Evolutionary conservation across 1,284 basidiomycete species (phyloP).

Genomic region (Microbotryum lychnidis-dioicae): DNA sequence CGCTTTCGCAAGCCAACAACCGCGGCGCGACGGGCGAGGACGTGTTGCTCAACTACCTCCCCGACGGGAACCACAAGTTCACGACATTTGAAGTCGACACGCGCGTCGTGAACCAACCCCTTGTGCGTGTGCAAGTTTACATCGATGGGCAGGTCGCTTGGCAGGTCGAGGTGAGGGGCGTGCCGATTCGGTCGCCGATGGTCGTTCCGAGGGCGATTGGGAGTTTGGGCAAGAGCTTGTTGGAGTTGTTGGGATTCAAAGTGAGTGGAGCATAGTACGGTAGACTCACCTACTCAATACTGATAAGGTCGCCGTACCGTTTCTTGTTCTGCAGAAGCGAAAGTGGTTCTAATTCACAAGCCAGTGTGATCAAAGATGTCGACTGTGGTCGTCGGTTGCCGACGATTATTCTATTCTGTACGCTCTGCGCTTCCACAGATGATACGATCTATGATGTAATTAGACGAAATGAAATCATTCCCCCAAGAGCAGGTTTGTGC

Average conservation of each 20-base stretch:
- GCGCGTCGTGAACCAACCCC: conserved; percentile 50
- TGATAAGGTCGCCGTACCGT: too few species aligned
- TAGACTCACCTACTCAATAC: too few species aligned
- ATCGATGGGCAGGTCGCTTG: conserved; percentile 59
- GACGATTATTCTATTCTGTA: too few species aligned
- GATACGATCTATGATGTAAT: too few species aligned
- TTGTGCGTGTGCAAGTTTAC: conserved; percentile 50
- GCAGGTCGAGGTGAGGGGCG: conserved; percentile 43
- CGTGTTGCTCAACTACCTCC: conserved; percentile 52
- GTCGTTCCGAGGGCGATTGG: conserved; percentile 33
- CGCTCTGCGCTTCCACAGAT: too few species aligned
- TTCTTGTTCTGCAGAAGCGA: too few species aligned
- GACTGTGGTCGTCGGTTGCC: too few species aligned
- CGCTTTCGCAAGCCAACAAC: conserved; percentile 40
- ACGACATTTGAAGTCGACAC: conserved; percentile 68
- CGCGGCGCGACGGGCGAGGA: conserved; percentile 51
- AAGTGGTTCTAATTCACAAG: too few species aligned
- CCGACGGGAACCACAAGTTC: conserved; percentile 42
- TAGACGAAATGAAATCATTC: too few species aligned
- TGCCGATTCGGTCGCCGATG: conserved; percentile 33
- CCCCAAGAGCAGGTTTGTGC: too few species aligned
- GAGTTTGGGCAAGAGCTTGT: conserved; percentile 35
- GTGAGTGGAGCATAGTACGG: neutral
- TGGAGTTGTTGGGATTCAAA: conserved; percentile 38
- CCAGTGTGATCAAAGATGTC: too few species aligned